phyloP scores from a whole-genome alignment of 2,329 filamentous ascomycete species.

The Metarhizium guizhouense region DNA sequence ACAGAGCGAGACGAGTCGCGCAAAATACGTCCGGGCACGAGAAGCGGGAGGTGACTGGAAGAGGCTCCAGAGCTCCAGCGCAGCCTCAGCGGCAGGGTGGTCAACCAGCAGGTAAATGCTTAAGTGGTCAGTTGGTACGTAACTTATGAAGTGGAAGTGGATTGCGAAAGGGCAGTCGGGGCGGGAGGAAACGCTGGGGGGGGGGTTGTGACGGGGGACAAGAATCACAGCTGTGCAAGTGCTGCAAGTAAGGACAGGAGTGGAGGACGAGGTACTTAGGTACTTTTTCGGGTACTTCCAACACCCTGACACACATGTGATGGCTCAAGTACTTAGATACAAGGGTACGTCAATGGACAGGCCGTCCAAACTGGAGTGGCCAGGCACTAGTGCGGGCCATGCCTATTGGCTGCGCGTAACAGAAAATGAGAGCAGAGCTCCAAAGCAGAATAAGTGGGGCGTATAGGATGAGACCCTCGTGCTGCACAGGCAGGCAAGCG shows the following conservation, averaged over 20 bases:
- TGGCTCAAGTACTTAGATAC: too few species aligned
- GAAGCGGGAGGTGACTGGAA: background rate
- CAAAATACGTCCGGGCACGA: conserved; percentile 2
- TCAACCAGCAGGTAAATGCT: background rate
- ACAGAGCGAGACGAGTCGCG: conserved; percentile 1
- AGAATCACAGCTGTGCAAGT: background rate
- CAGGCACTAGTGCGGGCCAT: background rate
- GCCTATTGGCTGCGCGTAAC: background rate
- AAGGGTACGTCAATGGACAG: too few species aligned
- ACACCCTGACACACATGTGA: too few species aligned
- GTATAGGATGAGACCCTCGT: too few species aligned
- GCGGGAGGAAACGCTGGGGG: background rate
- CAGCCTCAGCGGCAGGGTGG: background rate
- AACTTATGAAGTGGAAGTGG: background rate
- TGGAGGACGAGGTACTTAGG: background rate
- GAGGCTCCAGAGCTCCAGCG: background rate
- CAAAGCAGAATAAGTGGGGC: too few species aligned
- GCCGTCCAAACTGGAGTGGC: too few species aligned
- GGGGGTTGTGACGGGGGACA: background rate
- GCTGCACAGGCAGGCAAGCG: too few species aligned
- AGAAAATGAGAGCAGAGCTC: background rate
- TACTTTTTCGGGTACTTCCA: too few species aligned
- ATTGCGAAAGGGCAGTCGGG: background rate
- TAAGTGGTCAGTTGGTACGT: background rate
- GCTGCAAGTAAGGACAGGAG: too few species aligned